Evolutionary conservation across 2,329 filamentous ascomycete genomes (phyloP).

Genomic region (Aspergillus quadricinctus): DNA sequence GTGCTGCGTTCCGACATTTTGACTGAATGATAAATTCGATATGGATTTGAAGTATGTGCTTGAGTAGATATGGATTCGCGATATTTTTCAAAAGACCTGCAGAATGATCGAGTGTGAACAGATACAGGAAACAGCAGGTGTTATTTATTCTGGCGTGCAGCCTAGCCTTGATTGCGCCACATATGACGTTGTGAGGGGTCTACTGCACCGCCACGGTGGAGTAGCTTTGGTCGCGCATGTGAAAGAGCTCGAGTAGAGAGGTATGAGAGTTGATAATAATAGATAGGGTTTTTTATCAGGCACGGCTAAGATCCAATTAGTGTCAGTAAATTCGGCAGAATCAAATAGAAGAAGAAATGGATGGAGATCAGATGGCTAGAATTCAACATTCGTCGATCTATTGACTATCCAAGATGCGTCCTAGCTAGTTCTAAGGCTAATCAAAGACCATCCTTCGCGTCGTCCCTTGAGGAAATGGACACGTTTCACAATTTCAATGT

Average conservation of each 20-base stretch:
- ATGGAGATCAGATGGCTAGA: neutral
- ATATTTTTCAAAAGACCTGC: neutral
- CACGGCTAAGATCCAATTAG: neutral
- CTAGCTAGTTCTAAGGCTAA: neutral
- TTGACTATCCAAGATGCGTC: neutral
- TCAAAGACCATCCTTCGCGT: neutral
- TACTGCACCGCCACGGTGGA: constrained; percentile 25
- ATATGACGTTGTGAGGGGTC: constrained; percentile 29
- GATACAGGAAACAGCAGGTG: constrained; percentile 4
- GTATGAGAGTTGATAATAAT: too few species aligned
- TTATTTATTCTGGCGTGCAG: constrained; percentile 13
- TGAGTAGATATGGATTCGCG: neutral
- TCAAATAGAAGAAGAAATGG: neutral
- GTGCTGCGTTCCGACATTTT: constrained; percentile 58
- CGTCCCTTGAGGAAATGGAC: neutral
- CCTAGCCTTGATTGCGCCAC: constrained; percentile 23
- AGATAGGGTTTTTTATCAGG: too few species aligned
- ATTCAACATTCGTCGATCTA: neutral
- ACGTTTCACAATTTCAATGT: constrained; percentile 1
- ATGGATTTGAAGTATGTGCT: neutral
- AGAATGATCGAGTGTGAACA: neutral
- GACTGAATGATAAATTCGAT: constrained; percentile 8
- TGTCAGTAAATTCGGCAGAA: neutral
- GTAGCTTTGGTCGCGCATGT: constrained; percentile 8
- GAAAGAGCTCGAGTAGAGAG: neutral